Base-by-base conservation (phyloP, 441 rosid genomes). In the Erodium chrysanthum region DNA sequence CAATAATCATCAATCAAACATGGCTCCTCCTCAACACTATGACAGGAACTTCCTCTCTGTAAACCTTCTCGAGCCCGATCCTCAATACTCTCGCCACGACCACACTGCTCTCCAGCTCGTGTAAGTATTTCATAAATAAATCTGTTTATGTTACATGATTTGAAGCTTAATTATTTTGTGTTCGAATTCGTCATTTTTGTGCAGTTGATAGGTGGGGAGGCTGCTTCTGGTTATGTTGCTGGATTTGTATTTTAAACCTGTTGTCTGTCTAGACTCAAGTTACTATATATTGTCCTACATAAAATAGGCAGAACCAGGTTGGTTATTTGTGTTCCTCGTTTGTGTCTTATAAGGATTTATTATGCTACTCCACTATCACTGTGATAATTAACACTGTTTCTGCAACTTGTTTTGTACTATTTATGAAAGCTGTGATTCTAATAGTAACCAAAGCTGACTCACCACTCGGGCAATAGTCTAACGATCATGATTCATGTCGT, bases 31-130 rank as follows among this genome's bases (percentile, higher is more conserved):
- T 54, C 89, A 83, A 52, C 73, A 79, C 20, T 85, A 78, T 65
- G 85, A 84, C 44, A 79, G 84, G 18, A 81, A 74, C 73, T 88
- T 81, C 73, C 81, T 88, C 27, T 81, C 90, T 4, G 88, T 88
- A 29, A 85, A 83, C 70, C 82, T 85, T 79, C 72, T 86, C 67
- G 88, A 90, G 69, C 84, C 88, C 15, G 83, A 74, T 77, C 83
- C 78, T 68, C 89, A 85, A 8, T 88, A 82, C 78, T 81, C 92
- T 71, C 82, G 73, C 37, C 75, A 78, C 2, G 88, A 85, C 65
- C 84, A 82, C 63, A 82, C 86, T 65, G 82, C 91, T 72, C 97
- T 87, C 68, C 97, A 84, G 66, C 91, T 91, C 56, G 97, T 91
- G 79, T 91, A 80, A 82, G 77, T 40, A 0, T 29, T 29, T 29